Conservation (phyloP, 371 early-diverging fungal genomes). For the Mucor piriformis region DNA sequence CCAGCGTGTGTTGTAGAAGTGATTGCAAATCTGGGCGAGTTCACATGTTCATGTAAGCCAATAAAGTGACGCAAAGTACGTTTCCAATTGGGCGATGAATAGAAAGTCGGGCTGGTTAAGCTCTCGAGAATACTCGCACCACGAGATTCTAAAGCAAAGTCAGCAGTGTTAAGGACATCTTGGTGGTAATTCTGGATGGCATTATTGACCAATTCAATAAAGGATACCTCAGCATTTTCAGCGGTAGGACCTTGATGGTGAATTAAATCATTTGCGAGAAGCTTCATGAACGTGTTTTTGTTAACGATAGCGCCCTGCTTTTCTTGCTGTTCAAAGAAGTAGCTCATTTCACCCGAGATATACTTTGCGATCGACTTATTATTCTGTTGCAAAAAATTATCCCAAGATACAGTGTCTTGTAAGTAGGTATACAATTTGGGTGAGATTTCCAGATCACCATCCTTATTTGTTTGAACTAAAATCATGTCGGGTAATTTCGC, state of each 20-base stretch:
- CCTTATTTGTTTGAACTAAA: slow-evolving; percentile 11
- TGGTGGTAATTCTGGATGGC: slow-evolving; percentile 51
- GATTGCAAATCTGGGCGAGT: no score
- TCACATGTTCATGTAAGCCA: no score
- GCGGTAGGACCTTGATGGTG: neutral
- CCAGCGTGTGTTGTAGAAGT: no score
- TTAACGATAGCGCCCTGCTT: slow-evolving; percentile 15
- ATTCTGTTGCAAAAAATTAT: slow-evolving; percentile 7
- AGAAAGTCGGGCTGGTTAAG: slow-evolving; percentile 42
- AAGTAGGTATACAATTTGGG: slow-evolving; percentile 2
- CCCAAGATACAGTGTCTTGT: slow-evolving; percentile 8
- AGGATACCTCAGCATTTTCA: neutral
- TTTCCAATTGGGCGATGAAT: neutral
- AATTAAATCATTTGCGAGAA: slow-evolving; percentile 8
- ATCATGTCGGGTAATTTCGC: slow-evolving; percentile 3
- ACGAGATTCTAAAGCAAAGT: slow-evolving; percentile 69
- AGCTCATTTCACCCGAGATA: slow-evolving; percentile 2
- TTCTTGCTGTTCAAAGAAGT: slow-evolving; percentile 7
- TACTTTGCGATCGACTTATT: slow-evolving; percentile 6
- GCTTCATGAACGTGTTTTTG: slow-evolving; percentile 15
- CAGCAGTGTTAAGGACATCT: slow-evolving; percentile 61
- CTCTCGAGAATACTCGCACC: slow-evolving; percentile 66
- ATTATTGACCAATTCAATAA: slow-evolving; percentile 33
- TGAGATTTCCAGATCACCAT: slow-evolving; percentile 6
- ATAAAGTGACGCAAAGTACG: neutral